Percentiles rank a stretch among this genome's conserved stretches.
Conservation (phyloP, 1,284 basidiomycete genomes). For the Puccinia triticina region DNA sequence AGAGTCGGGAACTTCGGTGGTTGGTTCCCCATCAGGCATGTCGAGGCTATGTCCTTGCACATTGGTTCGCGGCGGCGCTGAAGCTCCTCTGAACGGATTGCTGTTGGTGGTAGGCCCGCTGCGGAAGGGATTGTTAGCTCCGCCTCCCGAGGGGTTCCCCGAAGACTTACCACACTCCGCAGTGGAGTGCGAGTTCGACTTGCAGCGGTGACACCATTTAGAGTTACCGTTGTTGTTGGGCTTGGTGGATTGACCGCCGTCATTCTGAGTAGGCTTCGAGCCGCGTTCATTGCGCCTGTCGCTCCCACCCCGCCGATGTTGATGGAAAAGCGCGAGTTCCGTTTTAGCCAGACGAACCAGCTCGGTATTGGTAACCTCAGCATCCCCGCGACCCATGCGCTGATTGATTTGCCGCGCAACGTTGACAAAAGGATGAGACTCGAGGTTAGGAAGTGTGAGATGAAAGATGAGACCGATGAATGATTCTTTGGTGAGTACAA, state of each 20-base stretch:
- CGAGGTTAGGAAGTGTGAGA: constrained; percentile 1
- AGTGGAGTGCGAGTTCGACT: too few relatives aligned
- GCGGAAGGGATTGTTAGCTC: neutral
- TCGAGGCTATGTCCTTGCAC: neutral
- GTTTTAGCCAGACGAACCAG: neutral
- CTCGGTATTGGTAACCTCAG: neutral
- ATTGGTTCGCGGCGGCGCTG: neutral
- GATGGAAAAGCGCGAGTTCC: neutral
- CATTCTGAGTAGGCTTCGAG: too few relatives aligned
- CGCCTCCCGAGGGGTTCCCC: too few relatives aligned
- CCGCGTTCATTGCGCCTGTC: neutral
- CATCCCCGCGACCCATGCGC: neutral
- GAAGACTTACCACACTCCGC: too few relatives aligned
- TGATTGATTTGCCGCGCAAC: neutral
- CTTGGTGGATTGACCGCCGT: neutral
- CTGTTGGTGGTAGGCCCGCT: neutral
- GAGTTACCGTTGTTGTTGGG: neutral
- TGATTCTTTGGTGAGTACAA: neutral
- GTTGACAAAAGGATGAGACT: constrained; percentile 1
- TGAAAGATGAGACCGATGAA: neutral
- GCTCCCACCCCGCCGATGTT: neutral
- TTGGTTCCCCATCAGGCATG: neutral
- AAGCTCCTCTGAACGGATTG: neutral
- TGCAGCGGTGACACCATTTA: too few relatives aligned
- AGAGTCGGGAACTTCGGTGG: neutral